phyloP scores from a whole-genome alignment of 768 basidiomycete species.

The Xerocomus brunneocitrinus region DNA sequence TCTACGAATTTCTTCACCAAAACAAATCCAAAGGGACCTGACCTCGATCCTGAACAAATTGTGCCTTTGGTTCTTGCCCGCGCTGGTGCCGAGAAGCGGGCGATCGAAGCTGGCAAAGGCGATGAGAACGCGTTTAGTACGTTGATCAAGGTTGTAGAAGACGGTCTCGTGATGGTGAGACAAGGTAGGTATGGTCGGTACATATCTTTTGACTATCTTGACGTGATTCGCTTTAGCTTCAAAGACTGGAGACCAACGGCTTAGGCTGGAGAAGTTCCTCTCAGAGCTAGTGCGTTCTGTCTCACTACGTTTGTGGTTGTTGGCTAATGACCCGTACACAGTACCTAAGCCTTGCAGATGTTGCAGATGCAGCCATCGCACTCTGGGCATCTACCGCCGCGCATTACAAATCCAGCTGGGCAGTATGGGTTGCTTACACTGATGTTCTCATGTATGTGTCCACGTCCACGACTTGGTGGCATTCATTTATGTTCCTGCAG shows the following conservation, averaged over 20 bases:
- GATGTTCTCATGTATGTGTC: slow-evolving; percentile 64
- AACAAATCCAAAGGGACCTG: slow-evolving; percentile 11
- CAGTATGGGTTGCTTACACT: slow-evolving; percentile 71
- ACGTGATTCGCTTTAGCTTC: slow-evolving; percentile 40
- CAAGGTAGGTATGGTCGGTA: slow-evolving; percentile 38
- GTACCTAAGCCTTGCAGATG: slow-evolving; percentile 43
- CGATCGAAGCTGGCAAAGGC: slow-evolving; percentile 42
- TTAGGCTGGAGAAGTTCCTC: slow-evolving; percentile 82
- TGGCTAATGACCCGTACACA: slow-evolving; percentile 20
- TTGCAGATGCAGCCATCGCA: slow-evolving; percentile 51
- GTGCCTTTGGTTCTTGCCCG: slow-evolving; percentile 60
- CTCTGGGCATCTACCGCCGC: slow-evolving; percentile 67
- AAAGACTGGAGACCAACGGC: slow-evolving; percentile 64
- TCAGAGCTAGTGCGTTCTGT: slow-evolving; percentile 59
- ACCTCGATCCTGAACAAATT: slow-evolving; percentile 58
- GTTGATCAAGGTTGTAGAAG: slow-evolving; percentile 55
- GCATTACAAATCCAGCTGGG: slow-evolving; percentile 65
- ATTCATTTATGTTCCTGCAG: slow-evolving; percentile 26
- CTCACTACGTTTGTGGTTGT: background rate
- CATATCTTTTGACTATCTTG: background rate
- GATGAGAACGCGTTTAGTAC: slow-evolving; percentile 51
- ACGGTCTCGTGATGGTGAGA: slow-evolving; percentile 58
- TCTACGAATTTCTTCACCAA: slow-evolving; percentile 48
- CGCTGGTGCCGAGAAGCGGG: slow-evolving; percentile 59
- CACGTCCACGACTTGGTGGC: background rate